phyloP scores from a whole-genome alignment of 352 stramenopile species.

The Thraustotheca clavata region DNA sequence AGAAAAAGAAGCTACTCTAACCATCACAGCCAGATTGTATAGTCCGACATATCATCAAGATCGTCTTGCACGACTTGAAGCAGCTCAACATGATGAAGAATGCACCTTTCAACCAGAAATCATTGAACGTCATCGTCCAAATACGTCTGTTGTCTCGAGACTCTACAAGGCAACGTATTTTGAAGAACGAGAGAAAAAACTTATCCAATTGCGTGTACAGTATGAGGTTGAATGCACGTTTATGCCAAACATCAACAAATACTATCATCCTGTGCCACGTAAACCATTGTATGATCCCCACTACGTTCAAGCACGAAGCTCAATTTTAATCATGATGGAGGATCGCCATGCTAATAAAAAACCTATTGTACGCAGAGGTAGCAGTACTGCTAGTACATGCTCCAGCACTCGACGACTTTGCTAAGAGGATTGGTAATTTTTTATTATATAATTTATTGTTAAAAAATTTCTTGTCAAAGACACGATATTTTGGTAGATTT shows the following conservation, averaged over 20 bases:
- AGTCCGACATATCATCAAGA: slow-evolving; percentile 7
- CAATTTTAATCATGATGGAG: background rate
- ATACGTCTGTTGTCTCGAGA: background rate
- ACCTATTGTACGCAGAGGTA: background rate
- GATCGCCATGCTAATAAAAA: background rate
- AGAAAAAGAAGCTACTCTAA: background rate
- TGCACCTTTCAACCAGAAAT: background rate
- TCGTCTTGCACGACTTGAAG: background rate
- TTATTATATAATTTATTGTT: background rate
- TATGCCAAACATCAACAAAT: background rate
- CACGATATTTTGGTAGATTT: background rate
- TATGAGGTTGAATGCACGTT: background rate
- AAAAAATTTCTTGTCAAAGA: background rate
- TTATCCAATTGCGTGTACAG: background rate
- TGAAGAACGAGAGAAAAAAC: background rate
- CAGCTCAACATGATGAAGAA: background rate
- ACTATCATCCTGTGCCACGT: background rate
- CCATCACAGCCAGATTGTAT: background rate
- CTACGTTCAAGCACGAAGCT: background rate
- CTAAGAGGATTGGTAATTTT: background rate
- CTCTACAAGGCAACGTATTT: slow-evolving; percentile 1
- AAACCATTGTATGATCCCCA: background rate
- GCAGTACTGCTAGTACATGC: background rate
- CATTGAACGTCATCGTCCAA: background rate
- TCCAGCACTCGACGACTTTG: background rate